Percentiles rank a stretch among this genome's conserved stretches.
Conservation (phyloP, 257 asterid species). For the Fraxinus americana region DNA sequence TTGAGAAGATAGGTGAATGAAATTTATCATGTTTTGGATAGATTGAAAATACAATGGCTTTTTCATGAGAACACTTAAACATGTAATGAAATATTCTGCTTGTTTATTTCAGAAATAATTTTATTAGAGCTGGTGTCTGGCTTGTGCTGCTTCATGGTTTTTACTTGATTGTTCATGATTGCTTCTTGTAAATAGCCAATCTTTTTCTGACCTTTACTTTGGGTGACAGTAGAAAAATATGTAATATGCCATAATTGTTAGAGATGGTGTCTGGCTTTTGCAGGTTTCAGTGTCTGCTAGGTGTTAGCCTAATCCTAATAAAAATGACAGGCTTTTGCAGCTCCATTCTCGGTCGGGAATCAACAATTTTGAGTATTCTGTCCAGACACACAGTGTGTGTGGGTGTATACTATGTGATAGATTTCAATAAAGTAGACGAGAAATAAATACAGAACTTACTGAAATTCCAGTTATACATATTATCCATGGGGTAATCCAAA, state of each 20-base stretch:
- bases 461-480: not conserved
- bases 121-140: not conserved
- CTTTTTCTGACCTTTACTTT: too few species aligned
- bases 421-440: not conserved
- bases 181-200: too few species aligned
- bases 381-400: too few species aligned
- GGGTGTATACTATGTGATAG: not conserved
- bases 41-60: constrained; percentile 3
- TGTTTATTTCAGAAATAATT: constrained; percentile 5
- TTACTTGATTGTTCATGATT: too few species aligned
- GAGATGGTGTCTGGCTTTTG: too few species aligned
- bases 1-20: constrained; percentile 9
- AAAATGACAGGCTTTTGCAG: too few species aligned
- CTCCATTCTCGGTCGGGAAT: too few species aligned
- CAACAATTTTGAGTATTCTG: too few species aligned
- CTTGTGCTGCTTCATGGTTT: not conserved
- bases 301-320: too few species aligned
- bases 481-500: not conserved
- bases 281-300: too few species aligned
- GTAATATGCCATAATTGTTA: too few species aligned
- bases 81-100: constrained; percentile 2
- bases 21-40: not conserved
- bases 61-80: not conserved
- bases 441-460: not conserved
- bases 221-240: too few species aligned